Base-by-base conservation (phyloP, 441 rosid genomes). In the Erysimum cheiri region DNA sequence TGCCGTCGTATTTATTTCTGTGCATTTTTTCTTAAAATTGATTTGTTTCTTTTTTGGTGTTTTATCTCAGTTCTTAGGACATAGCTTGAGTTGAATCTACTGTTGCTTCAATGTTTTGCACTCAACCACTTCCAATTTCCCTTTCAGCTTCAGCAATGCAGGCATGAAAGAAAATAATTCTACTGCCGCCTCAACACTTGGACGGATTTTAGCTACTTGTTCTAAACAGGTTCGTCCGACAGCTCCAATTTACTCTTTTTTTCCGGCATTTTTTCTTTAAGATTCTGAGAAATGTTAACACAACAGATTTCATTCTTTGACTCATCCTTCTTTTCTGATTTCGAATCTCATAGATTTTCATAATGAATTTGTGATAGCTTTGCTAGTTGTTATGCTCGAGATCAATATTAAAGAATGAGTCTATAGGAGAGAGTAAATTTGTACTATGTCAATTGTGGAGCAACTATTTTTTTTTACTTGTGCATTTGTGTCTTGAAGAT, bases 141-240 rank as follows among this genome's bases (percentile, higher is more conserved):
- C 4, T 65, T 28, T 41, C 31, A 76, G 73, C 50, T 70, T 53
- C 78, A 86, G 89, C 43, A 67, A 49, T 58, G 86, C 68, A 74
- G 87, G 77, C 60, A 95, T 95, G 99, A 92, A 85, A 84, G 98
- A 92, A 68, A 95, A 80, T 73, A 90, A 78, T 24, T 65, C 76
- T 2, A 26, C 72, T 56, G 60, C 88, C 41, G 72, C 81, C 26
- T 85, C 93, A 35, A 63, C 78, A 58, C 89, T 90, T 26, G 83
- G 77, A 56, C 92, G 91, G 68, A 80, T 94, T 80, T 83, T 90
- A 75, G 81, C 78, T 28, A 92, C 84, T 75, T 95, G 96, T 80
- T 76, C 93, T 41, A 83, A 85, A 3, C 96, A 90, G 99, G 98
- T 90, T 76, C 53, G 87, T 78, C 39, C 9, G 15, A n/a, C 14